Base-by-base conservation (phyloP, 2,329 filamentous ascomycete species). In the Zymoseptoria passerinii region DNA sequence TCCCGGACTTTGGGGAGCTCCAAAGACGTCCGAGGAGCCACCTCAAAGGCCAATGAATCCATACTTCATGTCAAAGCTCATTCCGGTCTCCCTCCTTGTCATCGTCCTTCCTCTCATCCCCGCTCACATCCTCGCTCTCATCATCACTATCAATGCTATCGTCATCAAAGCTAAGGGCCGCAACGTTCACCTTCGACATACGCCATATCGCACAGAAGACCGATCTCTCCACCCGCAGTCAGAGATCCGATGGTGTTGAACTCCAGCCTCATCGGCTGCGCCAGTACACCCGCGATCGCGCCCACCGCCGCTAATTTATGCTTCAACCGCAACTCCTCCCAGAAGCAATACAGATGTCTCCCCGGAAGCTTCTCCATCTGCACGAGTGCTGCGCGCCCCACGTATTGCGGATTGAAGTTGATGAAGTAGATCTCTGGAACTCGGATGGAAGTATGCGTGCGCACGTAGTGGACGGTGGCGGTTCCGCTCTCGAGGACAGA, bases 281-380 rank as follows among this genome's bases (percentile, higher is more conserved):
- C 48, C 35, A 61, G 23, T 16, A 61, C 51, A 53, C 58, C 54
- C 48, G 57, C 54, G 27, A 60, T 19, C 35, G 61, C 40, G 50
- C 35, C 48, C 40, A 63, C n/a, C 16, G 58, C 60, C 10, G 3
- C 55, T 2, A 35, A 35, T 35, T 59, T 62, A 4, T 60, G 55
- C 13, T 59, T 23, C 4, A 55, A 44, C 1, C 10, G 3, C 23
- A 65, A 54, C 8, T 59, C 44, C 3, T 50, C 10, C 61, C 61
- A 62, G 20, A 63, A 18, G 7, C 40, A 20, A 16, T 19, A 27
- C 8, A 60, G 44, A 5, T n/a, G 1, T 13, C 19, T n/a, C 1
- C 64, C 64, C 2, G 35, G 29, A 48, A 66, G 9, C 1, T 49
- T 19, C 50, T 65, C 60, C 60, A 65, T 62, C 3, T 64, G 50